These are phyloP conservation scores for Lepraria neglecta DNA, from an alignment of 495 filamentous ascomycete species.

Conservation along the genomic window DNA sequence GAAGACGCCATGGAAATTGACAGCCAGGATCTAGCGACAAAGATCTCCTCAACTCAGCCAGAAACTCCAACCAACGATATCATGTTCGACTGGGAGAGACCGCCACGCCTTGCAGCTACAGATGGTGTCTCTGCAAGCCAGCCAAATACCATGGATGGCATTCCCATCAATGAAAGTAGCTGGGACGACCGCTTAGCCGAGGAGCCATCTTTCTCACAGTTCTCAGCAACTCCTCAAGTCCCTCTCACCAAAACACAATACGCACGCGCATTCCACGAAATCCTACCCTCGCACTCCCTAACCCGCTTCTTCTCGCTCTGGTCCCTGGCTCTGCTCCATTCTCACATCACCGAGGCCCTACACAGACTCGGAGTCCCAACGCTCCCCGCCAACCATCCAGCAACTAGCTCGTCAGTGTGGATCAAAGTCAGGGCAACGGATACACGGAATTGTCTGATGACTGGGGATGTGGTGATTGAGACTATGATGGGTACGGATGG, in stretches of 20 bases:
- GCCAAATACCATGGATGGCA: slow-evolving; percentile 33
- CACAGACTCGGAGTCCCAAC: slow-evolving; percentile 77
- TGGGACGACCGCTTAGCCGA: slow-evolving; percentile 65
- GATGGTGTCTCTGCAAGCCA: slow-evolving; percentile 52
- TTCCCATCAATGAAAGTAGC: slow-evolving; percentile 30
- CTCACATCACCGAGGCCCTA: slow-evolving; percentile 70
- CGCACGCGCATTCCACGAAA: slow-evolving; percentile 81
- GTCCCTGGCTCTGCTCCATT: slow-evolving; percentile 68
- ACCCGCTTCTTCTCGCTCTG: slow-evolving; percentile 88
- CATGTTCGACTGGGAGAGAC: slow-evolving; percentile 72
- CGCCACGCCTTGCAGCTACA: slow-evolving; percentile 41
- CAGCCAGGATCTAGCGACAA: slow-evolving; percentile 27
- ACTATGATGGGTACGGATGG: slow-evolving; percentile 48
- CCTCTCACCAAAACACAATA: slow-evolving; percentile 78
- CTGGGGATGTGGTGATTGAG: slow-evolving; percentile 79
- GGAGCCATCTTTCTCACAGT: slow-evolving; percentile 89
- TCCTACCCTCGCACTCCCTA: slow-evolving; percentile 71
- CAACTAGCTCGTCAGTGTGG: slow-evolving; percentile 36
- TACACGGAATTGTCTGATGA: slow-evolving; percentile 68
- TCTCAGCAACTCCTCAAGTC: slow-evolving; percentile 73
- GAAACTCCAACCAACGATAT: slow-evolving; percentile 62
- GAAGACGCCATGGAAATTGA: slow-evolving; percentile 44
- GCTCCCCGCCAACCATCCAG: slow-evolving; percentile 26
- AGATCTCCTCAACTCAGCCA: slow-evolving; percentile 69
- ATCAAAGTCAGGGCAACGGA: slow-evolving; percentile 72